Base-by-base conservation (phyloP, 148 eudicot species). In the Silene uniflora region DNA sequence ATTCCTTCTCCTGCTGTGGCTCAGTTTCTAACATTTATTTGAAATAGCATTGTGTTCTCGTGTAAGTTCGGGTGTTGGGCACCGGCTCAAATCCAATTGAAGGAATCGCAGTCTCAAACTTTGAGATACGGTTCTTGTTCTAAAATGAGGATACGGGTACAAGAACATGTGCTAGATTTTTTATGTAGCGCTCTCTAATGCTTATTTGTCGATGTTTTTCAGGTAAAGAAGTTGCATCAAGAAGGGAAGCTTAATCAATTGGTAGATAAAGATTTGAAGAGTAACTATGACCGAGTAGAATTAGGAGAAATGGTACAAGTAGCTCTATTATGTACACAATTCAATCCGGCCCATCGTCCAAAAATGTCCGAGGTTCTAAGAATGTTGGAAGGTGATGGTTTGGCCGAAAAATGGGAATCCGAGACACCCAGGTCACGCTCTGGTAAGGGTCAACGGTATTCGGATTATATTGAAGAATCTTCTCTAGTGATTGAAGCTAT, bases 391-490 rank as follows among this genome's bases (percentile, higher is more conserved):
- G 98, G 97, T 2, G 97, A 93, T 64, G 97, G 91, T 44, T 83
- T 90, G 69, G 86, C 89, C 1, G 98, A 94, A 62, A 86, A 88
- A 85, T 91, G 98, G 98, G 98, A 91, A 71, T 89, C 87, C n/a
- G 97, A 91, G 18, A 86, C 98, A 0, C 93, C 93, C 4, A 87
- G 82, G 77, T 87, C 81, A 22, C 81, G 87, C n/a, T 68, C 91
- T 14, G 73, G 73, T 23, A 95, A 87, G 58, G 87, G 88, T 66
- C 85, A 85, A 69, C 85, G 88, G 67, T 93, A 93, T 76, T 86
- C 95, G 1, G 97, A 93, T 81, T 91, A 71, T 78, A 87, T 93
- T n/a, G 98, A 93, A 73, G 98, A 91, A 27, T 91, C 97, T 21
- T 91, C 93, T 7, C 88, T 89, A 4, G 90, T 87, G 64, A 82